phyloP scores from a whole-genome alignment of 108 stramenopile species.

The Fragilaria crotonensis region DNA sequence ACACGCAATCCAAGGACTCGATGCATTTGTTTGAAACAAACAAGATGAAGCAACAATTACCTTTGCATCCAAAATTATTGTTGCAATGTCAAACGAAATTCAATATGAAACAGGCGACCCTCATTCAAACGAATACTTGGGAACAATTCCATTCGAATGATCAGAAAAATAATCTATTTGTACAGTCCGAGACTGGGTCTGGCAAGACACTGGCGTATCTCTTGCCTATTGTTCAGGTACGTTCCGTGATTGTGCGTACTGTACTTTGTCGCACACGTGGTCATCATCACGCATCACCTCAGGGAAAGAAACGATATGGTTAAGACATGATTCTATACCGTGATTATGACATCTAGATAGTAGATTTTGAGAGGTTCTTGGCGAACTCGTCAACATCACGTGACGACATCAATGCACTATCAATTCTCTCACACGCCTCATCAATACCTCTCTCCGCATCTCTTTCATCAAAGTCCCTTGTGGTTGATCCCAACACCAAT shows the following conservation, averaged over 20 bases:
- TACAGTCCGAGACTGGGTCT: constrained; percentile 88
- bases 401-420: not conserved
- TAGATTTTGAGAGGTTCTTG: not conserved
- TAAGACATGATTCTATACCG: not conserved
- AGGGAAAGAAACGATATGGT: not conserved
- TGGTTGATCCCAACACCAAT: constrained; percentile 18
- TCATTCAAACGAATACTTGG: constrained; percentile 51
- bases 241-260: too few relatives aligned
- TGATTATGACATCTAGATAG: not conserved
- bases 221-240: constrained; percentile 58
- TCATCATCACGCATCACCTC: too few relatives aligned
- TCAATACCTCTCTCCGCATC: not conserved
- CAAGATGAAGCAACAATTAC: not conserved
- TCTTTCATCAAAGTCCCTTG: constrained; percentile 16
- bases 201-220: constrained; percentile 89
- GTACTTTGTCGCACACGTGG: not conserved
- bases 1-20: constrained; percentile 18
- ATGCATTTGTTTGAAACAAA: constrained; percentile 29
- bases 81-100: not conserved
- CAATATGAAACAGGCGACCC: constrained; percentile 49
- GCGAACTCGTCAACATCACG: not conserved
- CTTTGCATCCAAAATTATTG: not conserved
- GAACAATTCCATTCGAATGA: constrained; percentile 12
- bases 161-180: constrained; percentile 49
- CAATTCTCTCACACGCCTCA: not conserved